phyloP scores from a whole-genome alignment of 768 basidiomycete species.

The Leccinellum rugosiceps region DNA sequence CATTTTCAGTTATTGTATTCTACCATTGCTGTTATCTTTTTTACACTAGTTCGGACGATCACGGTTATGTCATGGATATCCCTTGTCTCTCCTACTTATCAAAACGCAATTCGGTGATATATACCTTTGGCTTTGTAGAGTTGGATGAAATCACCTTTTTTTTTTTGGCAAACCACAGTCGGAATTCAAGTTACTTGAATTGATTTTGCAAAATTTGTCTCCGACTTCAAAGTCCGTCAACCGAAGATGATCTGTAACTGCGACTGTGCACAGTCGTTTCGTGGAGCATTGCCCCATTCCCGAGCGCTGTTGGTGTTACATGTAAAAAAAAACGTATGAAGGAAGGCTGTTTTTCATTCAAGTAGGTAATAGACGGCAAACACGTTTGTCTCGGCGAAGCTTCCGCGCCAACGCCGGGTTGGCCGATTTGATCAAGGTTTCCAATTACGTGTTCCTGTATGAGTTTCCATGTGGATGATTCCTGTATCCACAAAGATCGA shows the following conservation, averaged over 20 bases:
- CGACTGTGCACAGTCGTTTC: too few species aligned
- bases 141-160: not conserved
- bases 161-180: not conserved
- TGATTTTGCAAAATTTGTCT: not conserved
- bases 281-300: not conserved
- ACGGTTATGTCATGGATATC: not conserved
- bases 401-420: not conserved
- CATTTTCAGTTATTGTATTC: not conserved
- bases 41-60: conserved; percentile 1
- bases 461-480: not conserved
- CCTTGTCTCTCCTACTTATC: not conserved
- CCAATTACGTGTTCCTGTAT: not conserved
- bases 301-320: not conserved
- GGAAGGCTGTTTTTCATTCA: not conserved
- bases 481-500: not conserved
- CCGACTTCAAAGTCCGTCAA: not conserved
- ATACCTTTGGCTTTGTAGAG: not conserved
- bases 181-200: not conserved
- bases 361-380: not conserved
- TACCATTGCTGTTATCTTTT: not conserved
- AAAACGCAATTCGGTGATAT: conserved; percentile 7
- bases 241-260: not conserved
- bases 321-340: not conserved
- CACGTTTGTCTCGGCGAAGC: not conserved
- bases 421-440: not conserved